Evolutionary conservation across 176 grass and related monocot genomes (phyloP).

Genomic region (Ensete glaucum): DNA sequence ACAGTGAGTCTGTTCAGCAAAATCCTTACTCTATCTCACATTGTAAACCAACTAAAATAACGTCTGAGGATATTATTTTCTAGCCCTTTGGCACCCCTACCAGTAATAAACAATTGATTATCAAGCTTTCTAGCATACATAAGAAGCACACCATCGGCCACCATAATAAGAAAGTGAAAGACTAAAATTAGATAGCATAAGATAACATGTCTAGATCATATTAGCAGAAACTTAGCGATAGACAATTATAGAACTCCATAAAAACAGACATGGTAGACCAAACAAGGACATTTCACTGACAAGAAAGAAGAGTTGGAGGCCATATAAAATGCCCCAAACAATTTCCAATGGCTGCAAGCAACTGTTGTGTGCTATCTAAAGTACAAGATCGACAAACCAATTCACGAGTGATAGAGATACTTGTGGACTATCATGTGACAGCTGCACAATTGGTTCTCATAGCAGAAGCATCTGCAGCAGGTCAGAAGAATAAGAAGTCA

Average conservation of each 20-base stretch:
- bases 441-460: neutral
- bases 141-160: too few species aligned
- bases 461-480: neutral
- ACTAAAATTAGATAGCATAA: neutral
- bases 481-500: neutral
- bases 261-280: too few species aligned
- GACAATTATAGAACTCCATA: neutral
- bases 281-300: neutral
- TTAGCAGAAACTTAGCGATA: neutral
- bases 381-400: neutral
- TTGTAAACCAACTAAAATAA: too few species aligned
- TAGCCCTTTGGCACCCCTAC: too few species aligned
- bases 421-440: neutral
- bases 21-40: too few species aligned
- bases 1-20: too few species aligned
- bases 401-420: neutral
- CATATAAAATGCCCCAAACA: conserved; percentile 2
- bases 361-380: neutral
- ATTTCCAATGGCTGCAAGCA: neutral
- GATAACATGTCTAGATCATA: neutral
- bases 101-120: too few species aligned
- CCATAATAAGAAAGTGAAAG: neutral
- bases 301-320: neutral
- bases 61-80: too few species aligned
- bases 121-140: too few species aligned